A percentile compares a stretch with the other conserved stretches of the same genome.
phyloP scores from a whole-genome alignment of 768 basidiomycete species.

The Tricholoma furcatifolium region DNA sequence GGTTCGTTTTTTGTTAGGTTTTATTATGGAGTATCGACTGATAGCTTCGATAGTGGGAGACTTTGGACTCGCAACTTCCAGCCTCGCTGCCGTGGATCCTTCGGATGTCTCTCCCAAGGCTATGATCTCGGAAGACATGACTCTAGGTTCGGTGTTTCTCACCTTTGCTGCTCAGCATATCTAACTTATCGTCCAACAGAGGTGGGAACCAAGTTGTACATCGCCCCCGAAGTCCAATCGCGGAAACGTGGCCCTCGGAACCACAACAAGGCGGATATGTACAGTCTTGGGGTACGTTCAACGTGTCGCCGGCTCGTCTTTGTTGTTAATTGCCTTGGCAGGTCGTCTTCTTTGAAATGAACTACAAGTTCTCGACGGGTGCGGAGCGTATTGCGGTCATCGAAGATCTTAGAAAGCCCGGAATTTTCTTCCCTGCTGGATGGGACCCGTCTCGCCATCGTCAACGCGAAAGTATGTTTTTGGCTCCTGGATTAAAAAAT shows the following conservation, averaged over 20 bases:
- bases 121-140: slow-evolving; percentile 63
- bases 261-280: slow-evolving; percentile 91
- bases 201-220: slow-evolving; percentile 90
- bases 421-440: slow-evolving; percentile 70
- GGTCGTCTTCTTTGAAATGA: slow-evolving; percentile 99
- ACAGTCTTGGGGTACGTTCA: slow-evolving; percentile 78
- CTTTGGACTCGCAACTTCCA: slow-evolving; percentile 88
- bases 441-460: slow-evolving; percentile 66
- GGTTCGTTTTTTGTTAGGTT: slow-evolving; percentile 32
- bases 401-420: slow-evolving; percentile 70
- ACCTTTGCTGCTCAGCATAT: background rate
- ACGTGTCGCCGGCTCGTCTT: too few species aligned
- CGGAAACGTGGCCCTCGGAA: slow-evolving; percentile 64
- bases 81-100: slow-evolving; percentile 75
- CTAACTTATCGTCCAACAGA: slow-evolving; percentile 37
- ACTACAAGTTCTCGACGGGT: slow-evolving; percentile 76
- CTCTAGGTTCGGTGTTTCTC: slow-evolving; percentile 50
- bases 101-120: slow-evolving; percentile 56
- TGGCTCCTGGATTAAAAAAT: background rate
- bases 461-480: slow-evolving; percentile 66
- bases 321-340: slow-evolving; percentile 23
- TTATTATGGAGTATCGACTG: background rate
- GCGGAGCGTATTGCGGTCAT: slow-evolving; percentile 85
- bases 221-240: slow-evolving; percentile 86
- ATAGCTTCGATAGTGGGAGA: slow-evolving; percentile 65